Percentiles rank a stretch among this genome's conserved stretches.
These are phyloP conservation scores for Liriodendron chinense DNA, from an alignment of 164 flowering plant genomes.

Conservation along the genomic window DNA sequence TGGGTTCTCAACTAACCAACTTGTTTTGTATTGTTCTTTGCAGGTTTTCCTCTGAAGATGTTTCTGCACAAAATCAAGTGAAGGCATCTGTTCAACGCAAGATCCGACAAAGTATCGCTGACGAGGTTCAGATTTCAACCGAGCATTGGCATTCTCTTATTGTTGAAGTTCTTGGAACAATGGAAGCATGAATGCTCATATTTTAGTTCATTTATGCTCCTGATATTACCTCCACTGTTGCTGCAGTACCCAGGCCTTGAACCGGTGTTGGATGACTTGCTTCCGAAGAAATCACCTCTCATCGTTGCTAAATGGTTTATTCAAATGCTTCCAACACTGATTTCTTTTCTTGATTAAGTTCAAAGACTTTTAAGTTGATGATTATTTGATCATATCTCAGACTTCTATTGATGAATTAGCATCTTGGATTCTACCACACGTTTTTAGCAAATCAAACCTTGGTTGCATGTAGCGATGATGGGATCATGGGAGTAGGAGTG, in stretches of 20 bases:
- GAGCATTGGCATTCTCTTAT: too few species aligned
- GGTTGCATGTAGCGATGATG: too few species aligned
- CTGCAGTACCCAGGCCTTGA: constrained; percentile 95
- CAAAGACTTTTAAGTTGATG: background rate
- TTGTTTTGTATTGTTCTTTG: background rate
- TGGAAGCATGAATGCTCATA: background rate
- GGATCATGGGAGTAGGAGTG: background rate
- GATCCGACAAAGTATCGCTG: constrained; percentile 93
- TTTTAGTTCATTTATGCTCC: constrained; percentile 1
- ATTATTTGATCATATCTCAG: background rate
- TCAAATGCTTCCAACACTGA: background rate
- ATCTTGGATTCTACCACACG: background rate
- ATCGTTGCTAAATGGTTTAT: constrained; percentile 87
- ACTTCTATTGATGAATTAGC: background rate
- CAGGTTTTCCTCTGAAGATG: constrained; percentile 88
- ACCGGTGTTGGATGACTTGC: constrained; percentile 87
- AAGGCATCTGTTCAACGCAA: constrained; percentile 98
- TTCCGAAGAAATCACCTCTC: constrained; percentile 93
- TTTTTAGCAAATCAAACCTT: background rate
- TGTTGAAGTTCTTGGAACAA: background rate
- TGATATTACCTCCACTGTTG: constrained; percentile 7
- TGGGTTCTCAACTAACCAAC: background rate
- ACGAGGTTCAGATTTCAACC: constrained; percentile 56
- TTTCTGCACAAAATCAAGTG: constrained; percentile 98
- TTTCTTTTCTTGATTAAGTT: background rate